Conservation (phyloP, 108 stramenopile genomes). For the Fistulifera solaris region DNA sequence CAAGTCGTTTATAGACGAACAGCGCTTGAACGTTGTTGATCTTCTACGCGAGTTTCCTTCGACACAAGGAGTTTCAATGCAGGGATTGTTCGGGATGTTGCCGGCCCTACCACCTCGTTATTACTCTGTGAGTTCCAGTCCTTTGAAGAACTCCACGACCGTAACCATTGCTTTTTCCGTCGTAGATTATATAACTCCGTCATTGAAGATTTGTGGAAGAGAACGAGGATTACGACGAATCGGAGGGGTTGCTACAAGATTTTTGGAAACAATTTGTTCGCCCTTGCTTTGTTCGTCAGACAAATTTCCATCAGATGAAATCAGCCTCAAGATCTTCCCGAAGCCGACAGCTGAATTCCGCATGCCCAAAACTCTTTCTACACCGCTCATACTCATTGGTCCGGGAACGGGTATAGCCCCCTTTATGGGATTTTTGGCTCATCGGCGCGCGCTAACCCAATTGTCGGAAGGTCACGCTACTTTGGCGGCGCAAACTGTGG, state of each 20-base stretch:
- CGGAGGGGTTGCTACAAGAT: conserved; percentile 69
- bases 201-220: conserved; percentile 19
- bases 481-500: conserved; percentile 35
- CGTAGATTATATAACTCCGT: conserved; percentile 76
- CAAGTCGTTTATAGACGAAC: conserved; percentile 50
- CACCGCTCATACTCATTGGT: conserved; percentile 90
- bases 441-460: conserved; percentile 46
- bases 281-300: conserved; percentile 29
- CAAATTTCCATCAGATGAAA: background rate
- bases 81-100: conserved; percentile 56
- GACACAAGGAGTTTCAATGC: conserved; percentile 57
- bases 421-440: conserved; percentile 89
- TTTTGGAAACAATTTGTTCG: conserved; percentile 60
- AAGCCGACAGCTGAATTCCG: conserved; percentile 81
- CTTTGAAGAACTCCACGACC: conserved; percentile 34
- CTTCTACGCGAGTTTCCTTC: conserved; percentile 84
- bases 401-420: conserved; percentile 99
- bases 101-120: conserved; percentile 80
- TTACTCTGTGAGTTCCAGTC: conserved; percentile 89
- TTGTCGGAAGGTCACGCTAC: conserved; percentile 22
- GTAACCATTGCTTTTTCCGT: conserved; percentile 85
- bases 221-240: conserved; percentile 46
- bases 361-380: conserved; percentile 51
- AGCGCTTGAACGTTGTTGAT: conserved; percentile 66
- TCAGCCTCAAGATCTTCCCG: conserved; percentile 64